Evolutionary conservation across 2,329 filamentous ascomycete species (phyloP).

Genomic region (Fusarium sp.): DNA sequence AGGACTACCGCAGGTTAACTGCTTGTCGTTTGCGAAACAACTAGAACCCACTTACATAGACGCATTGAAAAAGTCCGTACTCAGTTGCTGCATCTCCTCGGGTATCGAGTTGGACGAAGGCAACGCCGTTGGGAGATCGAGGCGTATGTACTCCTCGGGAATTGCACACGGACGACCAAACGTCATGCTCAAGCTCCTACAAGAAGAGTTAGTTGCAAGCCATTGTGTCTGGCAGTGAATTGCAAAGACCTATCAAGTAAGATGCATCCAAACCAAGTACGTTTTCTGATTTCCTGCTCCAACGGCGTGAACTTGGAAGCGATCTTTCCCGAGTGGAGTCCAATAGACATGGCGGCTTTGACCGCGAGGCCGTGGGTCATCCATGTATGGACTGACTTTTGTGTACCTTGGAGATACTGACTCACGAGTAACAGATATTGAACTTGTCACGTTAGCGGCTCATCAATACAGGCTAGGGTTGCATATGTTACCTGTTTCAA

Average conservation of each 20-base stretch:
- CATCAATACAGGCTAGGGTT: too few species aligned
- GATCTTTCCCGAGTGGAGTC: conserved; percentile 10
- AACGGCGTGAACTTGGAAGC: conserved; percentile 7
- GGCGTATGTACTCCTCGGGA: neutral
- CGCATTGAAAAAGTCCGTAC: neutral
- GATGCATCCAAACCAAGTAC: conserved; percentile 3
- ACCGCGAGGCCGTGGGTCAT: conserved; percentile 2
- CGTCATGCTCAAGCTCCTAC: conserved; percentile 1
- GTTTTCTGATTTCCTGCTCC: neutral
- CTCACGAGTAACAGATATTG: conserved; percentile 52
- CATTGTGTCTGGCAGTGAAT: neutral
- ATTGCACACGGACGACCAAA: conserved; percentile 2
- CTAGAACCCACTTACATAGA: neutral
- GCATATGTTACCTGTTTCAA: conserved; percentile 55
- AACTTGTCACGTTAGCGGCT: conserved; percentile 46
- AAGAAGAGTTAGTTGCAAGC: neutral
- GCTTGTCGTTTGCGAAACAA: too few species aligned
- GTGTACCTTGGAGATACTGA: conserved; percentile 67
- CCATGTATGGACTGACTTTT: conserved; percentile 8
- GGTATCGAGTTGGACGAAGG: neutral
- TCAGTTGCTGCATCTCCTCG: neutral
- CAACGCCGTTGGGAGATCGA: neutral
- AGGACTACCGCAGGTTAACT: neutral
- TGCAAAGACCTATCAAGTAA: neutral
- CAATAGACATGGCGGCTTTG: conserved; percentile 10